Evolutionary conservation across 2,329 filamentous ascomycete genomes (phyloP), one percentile per base, ranked within the genome.

Genomic region (Fusarium temperatum): DNA sequence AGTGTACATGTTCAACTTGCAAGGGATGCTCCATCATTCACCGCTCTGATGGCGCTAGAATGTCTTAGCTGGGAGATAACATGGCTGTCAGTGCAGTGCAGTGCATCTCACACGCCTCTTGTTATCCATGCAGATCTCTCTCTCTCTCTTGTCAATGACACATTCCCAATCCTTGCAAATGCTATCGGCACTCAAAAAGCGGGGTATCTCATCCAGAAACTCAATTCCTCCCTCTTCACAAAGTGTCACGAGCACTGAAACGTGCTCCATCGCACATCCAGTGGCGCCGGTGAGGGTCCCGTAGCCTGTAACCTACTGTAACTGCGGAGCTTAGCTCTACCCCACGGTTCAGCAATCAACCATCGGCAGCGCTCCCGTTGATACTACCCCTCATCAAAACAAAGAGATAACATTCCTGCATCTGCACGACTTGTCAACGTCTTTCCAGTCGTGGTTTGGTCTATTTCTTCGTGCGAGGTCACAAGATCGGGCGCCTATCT

Each of bases 401-500:
- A 30, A 24, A 66, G n/a, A 70, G 67, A 70, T 66, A 70, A 66
- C 67, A 54, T 35, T 38, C 35, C 57, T 30, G 28, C 67, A 39
- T 47, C 63, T 74, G 72, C 72, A 74, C 48, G 67, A 68, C 51
- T 55, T 74, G 72, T 53, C 59, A n/a, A 68, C 41, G 6, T 39
- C 47, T 74, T 74, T 68, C 68, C 68, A 35, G 50, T 47, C 38
- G 61, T 28, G 55, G 71, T 30, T 68, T 74, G 71, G 71, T 74
- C 55, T 65, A 13, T 44, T 41, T 50, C 17, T 22, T 28, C 35
- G 15, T 35, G 13, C 22, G 36, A 28, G 15, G 32, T 69, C 65
- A 69, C 65, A 41, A n/a, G 57, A 41, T 50, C 48, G 17, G 36
- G 18, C 10, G 12, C 26, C 18, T 8, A 47, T 13, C 32, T 35